Conservation (phyloP, 208 protist genomes). For the Trypanosoma boissoni region DNA sequence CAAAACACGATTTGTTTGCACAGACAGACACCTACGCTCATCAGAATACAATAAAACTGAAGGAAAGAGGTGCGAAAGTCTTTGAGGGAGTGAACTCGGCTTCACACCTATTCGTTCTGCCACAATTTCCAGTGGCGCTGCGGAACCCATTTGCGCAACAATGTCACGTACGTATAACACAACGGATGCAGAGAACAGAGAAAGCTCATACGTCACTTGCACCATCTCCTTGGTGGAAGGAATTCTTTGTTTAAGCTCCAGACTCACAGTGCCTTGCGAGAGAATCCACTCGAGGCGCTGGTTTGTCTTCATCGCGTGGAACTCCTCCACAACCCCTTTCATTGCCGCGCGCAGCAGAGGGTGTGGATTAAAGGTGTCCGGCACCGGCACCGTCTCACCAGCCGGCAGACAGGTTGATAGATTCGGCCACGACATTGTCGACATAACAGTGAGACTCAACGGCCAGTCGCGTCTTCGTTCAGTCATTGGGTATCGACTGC, state of each 20-base stretch:
- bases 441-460: conserved; percentile 67
- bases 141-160: conserved; percentile 22
- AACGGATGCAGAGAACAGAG: conserved; percentile 71
- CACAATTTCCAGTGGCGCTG: conserved; percentile 26
- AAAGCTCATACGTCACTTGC: conserved; percentile 41
- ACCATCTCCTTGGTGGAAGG: conserved; percentile 30
- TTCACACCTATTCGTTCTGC: conserved; percentile 26
- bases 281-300: conserved; percentile 71
- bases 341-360: conserved; percentile 51
- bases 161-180: conserved; percentile 62
- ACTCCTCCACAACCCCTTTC: conserved; percentile 48
- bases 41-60: conserved; percentile 24
- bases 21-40: conserved; percentile 27
- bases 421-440: conserved; percentile 73
- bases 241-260: conserved; percentile 59
- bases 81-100: conserved; percentile 16
- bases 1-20: conserved; percentile 39
- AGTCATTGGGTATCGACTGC: too few relatives aligned
- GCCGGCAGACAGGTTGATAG: conserved; percentile 23
- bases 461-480: conserved; percentile 9
- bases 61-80: conserved; percentile 24
- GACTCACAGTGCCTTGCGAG: conserved; percentile 51
- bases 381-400: conserved; percentile 26
- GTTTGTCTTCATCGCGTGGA: conserved; percentile 54
- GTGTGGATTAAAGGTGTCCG: conserved; percentile 53